Percentiles rank a stretch among this genome's conserved stretches.
Evolutionary conservation across 1,139 yeast genomes (phyloP).

Genomic region (Lizanozyma gosingica): DNA sequence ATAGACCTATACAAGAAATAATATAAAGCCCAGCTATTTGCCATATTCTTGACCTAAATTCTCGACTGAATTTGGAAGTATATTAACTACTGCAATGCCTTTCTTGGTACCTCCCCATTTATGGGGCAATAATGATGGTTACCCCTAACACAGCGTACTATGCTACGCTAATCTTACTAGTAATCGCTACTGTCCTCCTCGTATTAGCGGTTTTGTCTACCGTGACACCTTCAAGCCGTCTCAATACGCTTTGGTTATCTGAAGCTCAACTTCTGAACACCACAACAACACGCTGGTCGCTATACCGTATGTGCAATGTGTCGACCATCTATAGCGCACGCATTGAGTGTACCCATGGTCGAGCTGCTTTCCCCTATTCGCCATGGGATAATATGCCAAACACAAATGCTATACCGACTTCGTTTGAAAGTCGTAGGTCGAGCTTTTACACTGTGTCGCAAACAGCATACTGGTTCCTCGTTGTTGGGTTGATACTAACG

Average conservation of each 20-base stretch:
- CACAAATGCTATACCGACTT: not conserved
- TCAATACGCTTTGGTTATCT: not conserved
- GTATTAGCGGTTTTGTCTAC: not conserved
- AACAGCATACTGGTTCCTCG: not conserved
- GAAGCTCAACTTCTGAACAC: not conserved
- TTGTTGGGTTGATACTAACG: not conserved
- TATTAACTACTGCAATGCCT: too few species aligned
- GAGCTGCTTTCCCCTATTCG: not conserved
- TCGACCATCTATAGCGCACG: not conserved
- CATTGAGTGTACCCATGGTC: not conserved
- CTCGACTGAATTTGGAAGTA: too few species aligned
- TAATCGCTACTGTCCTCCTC: not conserved
- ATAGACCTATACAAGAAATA: not conserved
- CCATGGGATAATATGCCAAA: not conserved
- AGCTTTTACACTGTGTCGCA: not conserved
- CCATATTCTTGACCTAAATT: not conserved
- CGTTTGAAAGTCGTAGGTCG: not conserved
- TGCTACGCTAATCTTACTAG: not conserved
- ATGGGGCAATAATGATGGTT: too few species aligned
- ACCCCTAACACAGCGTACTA: too few species aligned
- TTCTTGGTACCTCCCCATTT: too few species aligned
- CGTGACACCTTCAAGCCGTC: not conserved
- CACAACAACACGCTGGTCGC: not conserved
- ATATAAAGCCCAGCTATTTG: not conserved
- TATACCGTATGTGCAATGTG: not conserved